Evolutionary conservation across 768 basidiomycete genomes (phyloP).

Genomic region (Mycena alexandri): DNA sequence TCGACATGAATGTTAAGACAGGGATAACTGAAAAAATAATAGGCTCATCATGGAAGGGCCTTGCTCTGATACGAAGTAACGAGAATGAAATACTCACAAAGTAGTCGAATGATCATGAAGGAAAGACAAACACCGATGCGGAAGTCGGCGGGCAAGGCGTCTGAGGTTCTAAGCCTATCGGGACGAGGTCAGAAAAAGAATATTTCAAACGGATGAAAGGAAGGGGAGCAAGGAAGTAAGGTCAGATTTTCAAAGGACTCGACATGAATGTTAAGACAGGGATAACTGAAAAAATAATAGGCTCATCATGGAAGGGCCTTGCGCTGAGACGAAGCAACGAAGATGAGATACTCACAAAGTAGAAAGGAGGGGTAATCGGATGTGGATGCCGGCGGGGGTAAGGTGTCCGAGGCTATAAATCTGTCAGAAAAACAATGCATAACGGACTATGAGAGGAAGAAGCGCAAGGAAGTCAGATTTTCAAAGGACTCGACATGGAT

Average conservation of each 20-base stretch:
- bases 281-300: constrained; percentile 3
- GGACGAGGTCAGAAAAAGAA: background rate
- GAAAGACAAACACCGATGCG: too few relatives aligned
- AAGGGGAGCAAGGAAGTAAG: background rate
- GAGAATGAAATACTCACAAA: constrained; percentile 15
- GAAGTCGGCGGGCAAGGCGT: too few relatives aligned
- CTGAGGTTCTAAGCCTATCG: too few relatives aligned
- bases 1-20: constrained; percentile 37
- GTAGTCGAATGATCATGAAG: too few relatives aligned
- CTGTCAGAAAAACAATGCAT: background rate
- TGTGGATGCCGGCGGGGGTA: too few relatives aligned
- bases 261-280: constrained; percentile 33
- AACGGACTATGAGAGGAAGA: too few relatives aligned
- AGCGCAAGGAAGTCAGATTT: constrained; percentile 26
- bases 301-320: background rate
- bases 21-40: constrained; percentile 35
- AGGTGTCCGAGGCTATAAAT: too few relatives aligned
- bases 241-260: background rate
- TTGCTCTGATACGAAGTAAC: background rate
- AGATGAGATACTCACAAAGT: too few relatives aligned
- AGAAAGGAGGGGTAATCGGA: too few relatives aligned
- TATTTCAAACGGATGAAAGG: background rate
- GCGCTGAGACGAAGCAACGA: background rate
- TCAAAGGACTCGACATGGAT: constrained; percentile 31
- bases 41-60: constrained; percentile 31